Conservation (phyloP, 345 rosid genomes). For the Excoecaria agallocha region DNA sequence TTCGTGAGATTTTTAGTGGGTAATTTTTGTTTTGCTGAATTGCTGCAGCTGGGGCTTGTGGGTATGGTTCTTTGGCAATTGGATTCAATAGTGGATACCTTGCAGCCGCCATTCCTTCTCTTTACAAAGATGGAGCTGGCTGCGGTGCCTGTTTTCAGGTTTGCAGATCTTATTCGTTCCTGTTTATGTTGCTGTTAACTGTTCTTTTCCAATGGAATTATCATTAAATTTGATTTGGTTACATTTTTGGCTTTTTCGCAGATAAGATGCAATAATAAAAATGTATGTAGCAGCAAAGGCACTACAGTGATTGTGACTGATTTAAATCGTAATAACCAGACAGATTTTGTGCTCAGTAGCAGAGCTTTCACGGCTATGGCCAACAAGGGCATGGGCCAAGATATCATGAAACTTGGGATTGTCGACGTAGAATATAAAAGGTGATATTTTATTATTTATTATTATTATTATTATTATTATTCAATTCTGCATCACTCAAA, state of each 20-base stretch:
- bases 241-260: conserved; percentile 18
- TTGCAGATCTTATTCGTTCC: neutral
- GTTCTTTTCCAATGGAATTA: neutral
- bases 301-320: conserved; percentile 67
- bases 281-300: conserved; percentile 59
- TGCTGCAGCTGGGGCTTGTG: conserved; percentile 87
- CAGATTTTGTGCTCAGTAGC: conserved; percentile 79
- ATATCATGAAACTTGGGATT: conserved; percentile 53
- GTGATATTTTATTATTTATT: conserved; percentile 21
- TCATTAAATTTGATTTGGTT: neutral
- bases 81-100: conserved; percentile 62
- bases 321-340: conserved; percentile 54
- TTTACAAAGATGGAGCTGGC: conserved; percentile 81
- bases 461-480: neutral
- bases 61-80: conserved; percentile 70
- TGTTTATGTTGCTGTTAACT: neutral
- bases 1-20: conserved; percentile 25
- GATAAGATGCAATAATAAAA: conserved; percentile 72
- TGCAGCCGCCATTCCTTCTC: conserved; percentile 67
- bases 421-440: conserved; percentile 79
- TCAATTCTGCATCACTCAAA: neutral
- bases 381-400: conserved; percentile 42
- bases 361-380: conserved; percentile 86
- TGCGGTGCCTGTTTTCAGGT: conserved; percentile 97
- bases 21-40: conserved; percentile 21